Base-by-base conservation (phyloP, 2,329 filamentous ascomycete species). In the Colletotrichum nymphaeae region DNA sequence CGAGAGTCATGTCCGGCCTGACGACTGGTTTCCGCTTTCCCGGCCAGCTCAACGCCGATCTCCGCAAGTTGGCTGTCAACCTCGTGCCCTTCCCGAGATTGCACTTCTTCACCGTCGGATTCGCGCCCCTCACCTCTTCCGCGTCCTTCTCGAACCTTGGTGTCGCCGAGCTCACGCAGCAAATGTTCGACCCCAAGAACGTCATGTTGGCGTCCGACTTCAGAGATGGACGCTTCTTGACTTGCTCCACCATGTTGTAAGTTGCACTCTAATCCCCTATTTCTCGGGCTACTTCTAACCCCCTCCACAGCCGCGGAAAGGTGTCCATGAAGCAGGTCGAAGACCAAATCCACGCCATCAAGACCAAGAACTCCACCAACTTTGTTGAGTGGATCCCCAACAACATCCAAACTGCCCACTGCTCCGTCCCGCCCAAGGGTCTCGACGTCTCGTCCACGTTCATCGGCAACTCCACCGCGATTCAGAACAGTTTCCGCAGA, bases 171-270 rank as follows among this genome's bases (percentile, higher is more conserved):
- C 91, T 99, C 86, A 98, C 97, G 81, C 97, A 98, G 90, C 97
- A 99, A 88, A 98, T 99, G 95, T 99, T 97, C 90, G 97, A 99
- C 90, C 96, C 97, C 82, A 98, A 98, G 95, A 99, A 99, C 93
- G 98, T 99, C 95, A 99, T 99, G 97, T 95, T 97, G 88, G 97
- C 97, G 77, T 97, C 95, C 76, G 97, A 99, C 89, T 99, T 98
- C 95, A 94, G 97, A 81, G 98, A 98, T 86, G 97, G 97, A 85
- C 96, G 97, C 82, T 99, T 98, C 91, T 92, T 99, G 82, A 99
- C 97, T 79, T 99, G 97, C 93, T 98, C 93, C 85, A 95, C 97
- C 84, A 98, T 99, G 88, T 99, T 99, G 91, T 93, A 85, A 86
- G 91, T 88, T 75, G 5, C 16, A 16, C 56, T n/a, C 55, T 69